A percentile compares a stretch with the other conserved stretches of the same genome.
phyloP scores from a whole-genome alignment of 2,329 filamentous ascomycete genomes.

The Hypoxylon sp. region DNA sequence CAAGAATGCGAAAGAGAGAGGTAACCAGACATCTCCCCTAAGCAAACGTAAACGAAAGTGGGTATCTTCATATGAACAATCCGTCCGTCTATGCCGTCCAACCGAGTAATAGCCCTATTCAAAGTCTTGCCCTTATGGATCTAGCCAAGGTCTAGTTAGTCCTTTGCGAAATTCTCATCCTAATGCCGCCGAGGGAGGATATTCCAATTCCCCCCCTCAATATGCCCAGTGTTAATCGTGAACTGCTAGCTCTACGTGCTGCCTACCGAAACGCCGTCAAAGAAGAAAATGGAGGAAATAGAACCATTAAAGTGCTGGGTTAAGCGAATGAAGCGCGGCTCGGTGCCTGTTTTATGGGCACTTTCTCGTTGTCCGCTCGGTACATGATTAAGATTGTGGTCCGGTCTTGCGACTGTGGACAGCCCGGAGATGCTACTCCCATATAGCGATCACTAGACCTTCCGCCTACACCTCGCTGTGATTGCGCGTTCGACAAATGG shows the following conservation, averaged over 20 bases:
- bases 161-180: not conserved
- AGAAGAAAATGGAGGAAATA: not conserved
- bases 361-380: conserved; percentile 31
- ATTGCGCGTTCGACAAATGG: conserved; percentile 1
- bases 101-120: conserved; percentile 15
- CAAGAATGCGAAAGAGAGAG: not conserved
- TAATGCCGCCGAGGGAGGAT: conserved; percentile 17
- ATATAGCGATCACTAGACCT: conserved; percentile 30
- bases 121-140: conserved; percentile 1
- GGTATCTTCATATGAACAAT: conserved; percentile 26
- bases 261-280: conserved; percentile 14
- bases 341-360: conserved; percentile 17
- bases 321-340: conserved; percentile 24
- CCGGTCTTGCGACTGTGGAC: conserved; percentile 33
- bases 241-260: not conserved
- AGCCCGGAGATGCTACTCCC: conserved; percentile 7
- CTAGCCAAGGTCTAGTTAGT: not conserved
- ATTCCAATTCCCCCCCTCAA: not conserved
- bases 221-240: conserved; percentile 4
- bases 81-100: conserved; percentile 15
- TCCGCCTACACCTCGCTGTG: conserved; percentile 22
- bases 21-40: conserved; percentile 7
- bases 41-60: conserved; percentile 25
- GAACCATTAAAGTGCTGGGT: not conserved
- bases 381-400: conserved; percentile 48